phyloP scores from a whole-genome alignment of 768 basidiomycete species.

The Phlebiopsis flavidoalba region DNA sequence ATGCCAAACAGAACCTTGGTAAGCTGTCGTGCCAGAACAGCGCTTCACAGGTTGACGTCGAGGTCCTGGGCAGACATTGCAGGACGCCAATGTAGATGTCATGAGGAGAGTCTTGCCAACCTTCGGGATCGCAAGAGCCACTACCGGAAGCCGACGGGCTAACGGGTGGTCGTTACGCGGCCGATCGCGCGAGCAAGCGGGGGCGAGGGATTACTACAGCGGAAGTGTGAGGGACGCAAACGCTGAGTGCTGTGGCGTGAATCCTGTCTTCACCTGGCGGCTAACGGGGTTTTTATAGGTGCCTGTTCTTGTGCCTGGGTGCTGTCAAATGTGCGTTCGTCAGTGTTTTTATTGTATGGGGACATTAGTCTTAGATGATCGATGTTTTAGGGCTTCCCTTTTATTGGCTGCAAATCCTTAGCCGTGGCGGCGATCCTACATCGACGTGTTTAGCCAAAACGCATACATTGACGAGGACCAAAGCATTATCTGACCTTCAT shows the following conservation, averaged over 20 bases:
- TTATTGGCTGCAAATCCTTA: constrained; percentile 66
- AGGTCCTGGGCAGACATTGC: constrained; percentile 77
- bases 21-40: constrained; percentile 78
- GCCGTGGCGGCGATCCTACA: constrained; percentile 50
- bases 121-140: constrained; percentile 49
- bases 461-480: constrained; percentile 49
- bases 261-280: constrained; percentile 9
- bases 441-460: constrained; percentile 54
- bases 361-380: background rate
- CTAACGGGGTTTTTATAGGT: constrained; percentile 35
- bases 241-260: constrained; percentile 29
- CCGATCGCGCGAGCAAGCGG: constrained; percentile 64
- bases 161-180: constrained; percentile 15
- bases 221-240: constrained; percentile 82
- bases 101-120: constrained; percentile 79
- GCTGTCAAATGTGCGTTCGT: constrained; percentile 63
- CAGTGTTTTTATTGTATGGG: background rate
- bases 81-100: constrained; percentile 78
- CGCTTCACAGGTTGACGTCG: constrained; percentile 80
- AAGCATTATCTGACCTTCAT: constrained; percentile 78
- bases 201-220: constrained; percentile 90
- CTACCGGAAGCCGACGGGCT: constrained; percentile 31
- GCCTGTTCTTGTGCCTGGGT: constrained; percentile 79
- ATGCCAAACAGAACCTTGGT: constrained; percentile 77
- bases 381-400: constrained; percentile 48